Percentiles rank a stretch among this genome's conserved stretches.
phyloP scores from a whole-genome alignment of 1,284 basidiomycete genomes.

The Tilletia walkeri region DNA sequence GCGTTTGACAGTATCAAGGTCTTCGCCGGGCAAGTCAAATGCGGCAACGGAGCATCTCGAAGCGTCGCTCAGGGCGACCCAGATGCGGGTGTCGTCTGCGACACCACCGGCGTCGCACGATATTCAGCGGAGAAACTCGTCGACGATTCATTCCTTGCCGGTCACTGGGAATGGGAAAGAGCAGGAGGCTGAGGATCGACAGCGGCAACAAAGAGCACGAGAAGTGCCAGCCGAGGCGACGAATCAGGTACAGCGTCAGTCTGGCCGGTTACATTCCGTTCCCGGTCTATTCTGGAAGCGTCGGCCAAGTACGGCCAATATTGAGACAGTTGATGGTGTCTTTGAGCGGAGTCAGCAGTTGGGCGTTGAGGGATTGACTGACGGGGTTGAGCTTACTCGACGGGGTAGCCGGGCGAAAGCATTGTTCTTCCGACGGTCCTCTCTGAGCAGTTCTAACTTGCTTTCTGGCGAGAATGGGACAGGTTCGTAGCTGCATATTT shows the following conservation, averaged over 20 bases:
- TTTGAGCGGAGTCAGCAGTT: not conserved
- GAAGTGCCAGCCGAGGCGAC: not conserved
- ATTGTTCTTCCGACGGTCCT: not conserved
- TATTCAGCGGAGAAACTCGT: not conserved
- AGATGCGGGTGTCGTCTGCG: not conserved
- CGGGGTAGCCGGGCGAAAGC: not conserved
- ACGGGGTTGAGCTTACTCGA: too few species aligned
- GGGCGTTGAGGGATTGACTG: not conserved
- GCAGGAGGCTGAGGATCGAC: not conserved
- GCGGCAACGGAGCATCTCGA: not conserved
- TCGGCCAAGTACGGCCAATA: not conserved
- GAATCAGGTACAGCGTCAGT: not conserved
- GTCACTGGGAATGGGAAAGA: not conserved
- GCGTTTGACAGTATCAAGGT: not conserved
- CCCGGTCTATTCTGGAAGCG: not conserved
- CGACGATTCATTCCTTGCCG: not conserved
- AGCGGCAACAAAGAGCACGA: not conserved
- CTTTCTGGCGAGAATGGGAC: too few species aligned
- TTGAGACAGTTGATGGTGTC: not conserved
- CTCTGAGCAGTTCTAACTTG: too few species aligned
- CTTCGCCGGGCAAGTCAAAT: not conserved
- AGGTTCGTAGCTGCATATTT: too few species aligned
- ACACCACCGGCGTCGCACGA: not conserved
- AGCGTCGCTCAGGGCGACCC: not conserved
- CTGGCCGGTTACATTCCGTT: not conserved